Evolutionary conservation across 306 rosid species (phyloP).

Genomic region (Cyclanthera cordifolia): DNA sequence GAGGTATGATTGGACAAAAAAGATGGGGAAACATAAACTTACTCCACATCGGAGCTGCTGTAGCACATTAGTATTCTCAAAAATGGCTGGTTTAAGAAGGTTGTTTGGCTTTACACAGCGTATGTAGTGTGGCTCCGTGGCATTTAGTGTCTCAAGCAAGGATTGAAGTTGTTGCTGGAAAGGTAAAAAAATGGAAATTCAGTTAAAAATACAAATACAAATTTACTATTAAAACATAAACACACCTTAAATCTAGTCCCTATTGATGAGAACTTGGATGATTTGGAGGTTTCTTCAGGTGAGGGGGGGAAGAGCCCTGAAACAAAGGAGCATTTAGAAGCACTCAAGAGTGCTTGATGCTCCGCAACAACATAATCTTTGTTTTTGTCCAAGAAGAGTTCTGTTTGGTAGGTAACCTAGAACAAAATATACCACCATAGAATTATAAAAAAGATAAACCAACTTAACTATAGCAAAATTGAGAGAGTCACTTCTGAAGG

Average conservation of each 20-base stretch:
- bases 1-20: background rate
- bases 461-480: background rate
- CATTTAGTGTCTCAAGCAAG: constrained; percentile 82
- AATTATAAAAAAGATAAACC: background rate
- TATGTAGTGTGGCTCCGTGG: constrained; percentile 90
- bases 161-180: constrained; percentile 80
- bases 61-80: constrained; percentile 65
- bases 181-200: constrained; percentile 14
- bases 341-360: constrained; percentile 67
- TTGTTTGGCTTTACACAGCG: constrained; percentile 94
- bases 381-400: constrained; percentile 84
- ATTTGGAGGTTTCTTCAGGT: constrained; percentile 75
- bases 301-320: constrained; percentile 73
- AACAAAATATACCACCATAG: constrained; percentile 8
- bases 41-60: constrained; percentile 94
- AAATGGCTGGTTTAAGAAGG: constrained; percentile 75
- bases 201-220: constrained; percentile 6
- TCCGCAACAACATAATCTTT: constrained; percentile 94
- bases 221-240: constrained; percentile 13
- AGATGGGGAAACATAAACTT: constrained; percentile 23
- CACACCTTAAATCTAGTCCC: constrained; percentile 76
- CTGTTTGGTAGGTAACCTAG: constrained; percentile 94
- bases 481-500: background rate
- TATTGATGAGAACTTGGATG: constrained; percentile 85
- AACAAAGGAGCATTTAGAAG: constrained; percentile 75